These are phyloP conservation scores for Glycine latifolia DNA, from an alignment of 306 rosid species.

Conservation along the genomic window DNA sequence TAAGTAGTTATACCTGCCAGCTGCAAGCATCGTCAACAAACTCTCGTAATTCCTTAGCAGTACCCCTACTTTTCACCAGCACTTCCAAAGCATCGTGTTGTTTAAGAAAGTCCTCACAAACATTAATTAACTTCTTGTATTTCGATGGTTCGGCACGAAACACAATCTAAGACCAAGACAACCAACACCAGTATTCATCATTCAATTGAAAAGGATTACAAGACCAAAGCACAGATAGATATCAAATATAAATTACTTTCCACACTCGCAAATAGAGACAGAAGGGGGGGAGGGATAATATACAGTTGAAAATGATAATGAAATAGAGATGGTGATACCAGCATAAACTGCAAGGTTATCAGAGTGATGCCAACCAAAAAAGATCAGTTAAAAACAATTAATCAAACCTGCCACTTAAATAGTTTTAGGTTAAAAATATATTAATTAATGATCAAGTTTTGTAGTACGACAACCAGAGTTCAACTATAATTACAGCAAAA, in stretches of 20 bases:
- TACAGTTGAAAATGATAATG: too few relatives aligned
- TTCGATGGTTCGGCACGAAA: conserved; percentile 75
- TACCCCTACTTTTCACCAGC: conserved; percentile 48
- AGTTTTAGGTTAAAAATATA: neutral
- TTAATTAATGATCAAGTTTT: neutral
- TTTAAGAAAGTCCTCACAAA: conserved; percentile 73
- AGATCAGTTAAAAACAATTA: neutral
- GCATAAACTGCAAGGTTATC: neutral
- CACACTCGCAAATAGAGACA: neutral
- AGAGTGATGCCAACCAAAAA: neutral
- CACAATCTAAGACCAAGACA: conserved; percentile 60
- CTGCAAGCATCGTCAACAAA: conserved; percentile 56
- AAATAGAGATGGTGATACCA: neutral
- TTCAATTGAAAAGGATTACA: conserved; percentile 11
- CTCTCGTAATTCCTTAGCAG: conserved; percentile 57
- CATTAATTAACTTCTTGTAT: conserved; percentile 71
- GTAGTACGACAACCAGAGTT: too few relatives aligned
- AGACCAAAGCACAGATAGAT: neutral
- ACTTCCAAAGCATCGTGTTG: conserved; percentile 51
- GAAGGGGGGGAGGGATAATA: too few relatives aligned
- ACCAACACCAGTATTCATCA: conserved; percentile 22
- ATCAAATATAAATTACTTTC: neutral
- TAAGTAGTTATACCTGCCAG: conserved; percentile 72
- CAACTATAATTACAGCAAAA: too few relatives aligned
- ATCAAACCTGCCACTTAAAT: neutral